Evolutionary conservation across 495 filamentous ascomycete species (phyloP), one percentile per base, ranked within the genome.

Genomic region (Xylaria castorea): DNA sequence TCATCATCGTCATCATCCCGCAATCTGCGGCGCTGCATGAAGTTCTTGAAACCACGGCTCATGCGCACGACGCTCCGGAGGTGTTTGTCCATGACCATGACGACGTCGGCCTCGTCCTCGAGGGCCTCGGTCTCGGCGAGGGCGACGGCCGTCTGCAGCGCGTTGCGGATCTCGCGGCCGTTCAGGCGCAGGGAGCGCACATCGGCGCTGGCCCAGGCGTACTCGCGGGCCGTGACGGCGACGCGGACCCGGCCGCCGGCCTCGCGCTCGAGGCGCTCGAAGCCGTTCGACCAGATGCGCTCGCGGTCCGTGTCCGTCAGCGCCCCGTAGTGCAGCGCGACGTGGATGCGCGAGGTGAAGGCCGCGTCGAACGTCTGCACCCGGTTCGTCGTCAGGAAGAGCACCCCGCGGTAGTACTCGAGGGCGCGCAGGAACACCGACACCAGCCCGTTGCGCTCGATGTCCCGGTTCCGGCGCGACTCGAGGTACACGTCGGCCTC

Each of bases 381-480:
- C 12, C 82, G 75, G 78, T 85, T 85, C 34, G 82, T 85, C 25
- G 83, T 84, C 58, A 84, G 71, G 74, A 84, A 81, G 30, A 84
- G 68, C 32, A 83, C 77, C 40, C 83, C 82, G 20, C 76, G 73
- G 77, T 83, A 85, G 71, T 83, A 83, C 74, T 85, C 83, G 60
- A 85, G 76, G 0, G 80, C 82, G 32, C 82, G 77, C 16, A 83
- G 71, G 74, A 84, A 84, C 60, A 95, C 90, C 69, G 89, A 91
- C 25, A 95, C 93, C 0, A 95, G 85, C 1, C 91, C 91, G 75
- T 95, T 95, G 67, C 93, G 88, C 74, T 89, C 87, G 73, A 95
- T 89, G 74, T 95, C 91, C 72, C 89, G 85, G 48, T 91, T 86
- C 1, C 87, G 89, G 22, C 92, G 90, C 66, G 90, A 87, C 82